These are phyloP conservation scores for Zychaea mexicana DNA, from an alignment of 371 early-diverging fungal genomes.

Conservation along the genomic window DNA sequence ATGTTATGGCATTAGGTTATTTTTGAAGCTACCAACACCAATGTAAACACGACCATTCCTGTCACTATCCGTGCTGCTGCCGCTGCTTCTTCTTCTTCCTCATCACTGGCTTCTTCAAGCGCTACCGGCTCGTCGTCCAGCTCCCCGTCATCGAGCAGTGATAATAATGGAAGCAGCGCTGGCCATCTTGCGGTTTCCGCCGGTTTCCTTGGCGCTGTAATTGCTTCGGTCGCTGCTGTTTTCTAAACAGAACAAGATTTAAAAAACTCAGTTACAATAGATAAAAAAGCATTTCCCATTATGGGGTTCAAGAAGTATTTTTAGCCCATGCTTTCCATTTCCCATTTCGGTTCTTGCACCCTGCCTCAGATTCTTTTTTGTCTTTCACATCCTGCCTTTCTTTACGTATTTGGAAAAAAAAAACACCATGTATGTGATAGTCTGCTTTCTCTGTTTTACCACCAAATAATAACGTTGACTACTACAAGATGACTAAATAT, in stretches of 20 bases:
- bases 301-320: not conserved
- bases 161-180: not conserved
- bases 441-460: not conserved
- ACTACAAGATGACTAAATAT: too few species aligned
- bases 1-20: too few species aligned
- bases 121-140: not conserved
- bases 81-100: slow-evolving; percentile 5
- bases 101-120: slow-evolving; percentile 7
- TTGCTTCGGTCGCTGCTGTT: not conserved
- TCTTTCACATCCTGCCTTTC: not conserved
- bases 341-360: not conserved
- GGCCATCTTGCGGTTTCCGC: not conserved
- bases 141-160: not conserved
- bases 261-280: too few species aligned
- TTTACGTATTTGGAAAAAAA: not conserved
- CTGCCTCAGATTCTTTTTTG: not conserved
- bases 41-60: slow-evolving; percentile 35
- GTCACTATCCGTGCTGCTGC: slow-evolving; percentile 39
- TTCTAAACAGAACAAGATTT: too few species aligned
- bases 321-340: not conserved
- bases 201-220: not conserved
- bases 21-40: slow-evolving; percentile 35
- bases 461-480: too few species aligned
- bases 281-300: not conserved
- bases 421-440: too few species aligned